Conservation (phyloP, 2,329 filamentous ascomycete species). For the Trichoderma atrobrunneum region DNA sequence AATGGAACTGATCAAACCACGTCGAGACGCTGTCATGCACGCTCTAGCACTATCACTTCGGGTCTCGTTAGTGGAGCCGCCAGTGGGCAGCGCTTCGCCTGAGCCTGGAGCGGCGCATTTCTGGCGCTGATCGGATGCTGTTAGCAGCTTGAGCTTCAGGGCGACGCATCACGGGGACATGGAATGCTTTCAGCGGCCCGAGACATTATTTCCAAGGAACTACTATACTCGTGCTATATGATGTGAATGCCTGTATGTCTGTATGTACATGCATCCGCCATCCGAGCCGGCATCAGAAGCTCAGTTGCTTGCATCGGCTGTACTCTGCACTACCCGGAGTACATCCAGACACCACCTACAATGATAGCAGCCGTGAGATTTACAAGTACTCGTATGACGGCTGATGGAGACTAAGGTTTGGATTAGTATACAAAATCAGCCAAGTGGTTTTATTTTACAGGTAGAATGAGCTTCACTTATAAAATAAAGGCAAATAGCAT, state of each 20-base stretch:
- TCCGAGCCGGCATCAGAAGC: neutral
- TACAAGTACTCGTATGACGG: neutral
- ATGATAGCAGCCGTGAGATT: neutral
- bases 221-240: neutral
- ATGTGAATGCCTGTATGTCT: neutral
- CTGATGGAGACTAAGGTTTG: neutral
- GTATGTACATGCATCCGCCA: neutral
- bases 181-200: neutral
- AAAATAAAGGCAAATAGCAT: neutral
- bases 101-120: neutral
- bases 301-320: neutral
- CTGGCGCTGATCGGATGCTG: conserved; percentile 3
- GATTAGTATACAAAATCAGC: neutral
- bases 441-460: neutral
- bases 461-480: neutral
- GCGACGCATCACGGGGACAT: neutral
- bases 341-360: neutral
- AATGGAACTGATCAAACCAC: neutral
- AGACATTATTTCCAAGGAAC: neutral
- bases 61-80: conserved; percentile 7
- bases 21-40: conserved; percentile 16
- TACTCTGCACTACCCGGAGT: neutral
- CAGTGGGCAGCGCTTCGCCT: neutral
- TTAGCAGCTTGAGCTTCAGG: neutral
- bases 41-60: conserved; percentile 3